Base-by-base conservation (phyloP, 352 stramenopile species). In the Discostella stelligera region DNA sequence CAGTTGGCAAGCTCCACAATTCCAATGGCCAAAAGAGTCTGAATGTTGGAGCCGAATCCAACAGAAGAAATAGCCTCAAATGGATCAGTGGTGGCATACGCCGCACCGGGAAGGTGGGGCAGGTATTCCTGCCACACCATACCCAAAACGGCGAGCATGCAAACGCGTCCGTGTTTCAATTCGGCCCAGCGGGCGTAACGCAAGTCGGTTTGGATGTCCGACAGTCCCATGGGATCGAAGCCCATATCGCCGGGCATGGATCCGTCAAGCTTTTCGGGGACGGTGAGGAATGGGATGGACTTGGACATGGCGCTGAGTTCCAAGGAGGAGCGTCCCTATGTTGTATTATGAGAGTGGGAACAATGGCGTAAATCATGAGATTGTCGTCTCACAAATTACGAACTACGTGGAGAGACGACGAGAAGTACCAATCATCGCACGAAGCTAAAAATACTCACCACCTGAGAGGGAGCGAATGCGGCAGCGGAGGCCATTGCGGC, bases 161-260 rank as follows among this genome's bases (percentile, higher is more conserved):
- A 77, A 27, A 84, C 66, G 63, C 89, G 87, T 18, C 88, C 86
- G 61, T 94, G 86, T 80, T 94, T 94, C 41, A 93, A 65, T 73
- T 94, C 90, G 27, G 84, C 61, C 88, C 88, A 94, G 58, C 88
- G 88, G 74, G 88, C 88, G 77, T 93, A 93, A 53, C 82, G 85
- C 32, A 93, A 80, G 71, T 93, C 88, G 30, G 82, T 84, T 58
- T 93, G 88, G 61, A 93, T 93, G 55, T 93, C 88, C n/a, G 88
- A 93, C 55, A 93, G 84, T 44, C 88, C 84, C 88, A 93, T 93
- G 64, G 88, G 88, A 63, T 93, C 88, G 59, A 93, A 93, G 49
- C 88, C 88, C 71, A 89, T 85, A 61, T 93, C 88, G 49, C 84
- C 86, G 27, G 82, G 52, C 77, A 93, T 85, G 50, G 86, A 91